Base-by-base conservation (phyloP, 1,284 basidiomycete species). In the Coriolopsis trogii region DNA sequence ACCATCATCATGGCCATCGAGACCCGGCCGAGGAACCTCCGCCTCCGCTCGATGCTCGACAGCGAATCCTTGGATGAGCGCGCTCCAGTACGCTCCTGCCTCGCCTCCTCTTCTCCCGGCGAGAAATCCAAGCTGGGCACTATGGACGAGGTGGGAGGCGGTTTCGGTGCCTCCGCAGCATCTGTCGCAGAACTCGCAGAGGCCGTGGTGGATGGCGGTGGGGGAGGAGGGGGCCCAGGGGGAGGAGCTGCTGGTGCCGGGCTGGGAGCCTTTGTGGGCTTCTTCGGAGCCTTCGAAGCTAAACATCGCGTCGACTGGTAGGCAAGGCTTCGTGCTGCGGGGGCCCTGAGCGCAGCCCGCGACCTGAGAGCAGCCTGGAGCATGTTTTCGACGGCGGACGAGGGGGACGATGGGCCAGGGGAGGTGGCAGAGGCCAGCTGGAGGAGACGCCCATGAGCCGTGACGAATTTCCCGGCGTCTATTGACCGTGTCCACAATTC, bases 41-140 rank as follows among this genome's bases (percentile, higher is more conserved):
- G 76, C 61, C 78, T 78, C 58, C 80, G 77, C 68, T 95, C 92
- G 50, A 85, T 86, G 47, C 85, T 84, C 18, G 89, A 88, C 49
- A 88, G 70, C 3, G 83, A 81, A 46, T 84, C 84, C 59, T 82
- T 86, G 2, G 87, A 84, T 2, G 88, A 90, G 63, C 75, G 77
- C 45, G 90, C 90, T 18, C 89, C 87, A 0, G 89, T 91, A 39
- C 80, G 61, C 49, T 65, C 66, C 21, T 49, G 55, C 41, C 47
- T 43, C 15, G 51, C 49, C 29, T 60, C 56, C 43, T 62, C 67
- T 39, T 61, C 67, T 29, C 50, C 50, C 0, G 67, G 67, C 21
- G 62, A 56, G 39, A 69, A 67, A 42, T 69, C 67, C 21, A 69
- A 46, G 39, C 67, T 69, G 5, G 66, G 65, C 4, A 68, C 55